phyloP scores from a whole-genome alignment of 2,329 filamentous ascomycete species.

The Fusarium albosuccineum region DNA sequence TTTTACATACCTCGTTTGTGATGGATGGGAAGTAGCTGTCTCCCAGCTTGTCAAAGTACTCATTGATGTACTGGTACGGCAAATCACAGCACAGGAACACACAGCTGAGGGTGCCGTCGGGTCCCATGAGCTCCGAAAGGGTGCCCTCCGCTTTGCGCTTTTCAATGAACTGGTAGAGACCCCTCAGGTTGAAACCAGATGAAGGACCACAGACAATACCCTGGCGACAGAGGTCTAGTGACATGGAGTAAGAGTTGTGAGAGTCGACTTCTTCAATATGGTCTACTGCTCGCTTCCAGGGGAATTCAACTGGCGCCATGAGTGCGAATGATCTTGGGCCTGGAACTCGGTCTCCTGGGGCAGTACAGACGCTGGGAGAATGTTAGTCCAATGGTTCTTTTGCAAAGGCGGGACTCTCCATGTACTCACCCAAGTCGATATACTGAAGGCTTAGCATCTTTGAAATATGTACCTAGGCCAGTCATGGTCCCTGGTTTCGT shows the following conservation, averaged over 20 bases:
- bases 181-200: constrained; percentile 69
- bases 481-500: constrained; percentile 57
- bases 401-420: rapidly evolving
- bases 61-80: constrained; percentile 72
- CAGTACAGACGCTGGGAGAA: constrained; percentile 65
- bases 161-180: constrained; percentile 63
- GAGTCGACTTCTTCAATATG: constrained; percentile 69
- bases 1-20: constrained; percentile 52
- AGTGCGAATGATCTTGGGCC: constrained; percentile 68
- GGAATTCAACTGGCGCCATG: constrained; percentile 65
- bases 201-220: constrained; percentile 72
- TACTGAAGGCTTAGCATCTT: constrained; percentile 62
- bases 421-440: constrained; percentile 50
- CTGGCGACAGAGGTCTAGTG: constrained; percentile 66
- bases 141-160: constrained; percentile 61
- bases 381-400: not conserved
- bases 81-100: constrained; percentile 74
- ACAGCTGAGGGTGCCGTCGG: constrained; percentile 62
- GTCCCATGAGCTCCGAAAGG: constrained; percentile 58
- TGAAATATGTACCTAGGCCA: constrained; percentile 64
- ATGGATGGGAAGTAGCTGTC: constrained; percentile 63
- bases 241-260: constrained; percentile 64
- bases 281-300: constrained; percentile 69
- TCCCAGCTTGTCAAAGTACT: constrained; percentile 70
- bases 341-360: constrained; percentile 68